Base-by-base conservation (phyloP, 495 filamentous ascomycete genomes). In the Clohesyomyces aquaticus region DNA sequence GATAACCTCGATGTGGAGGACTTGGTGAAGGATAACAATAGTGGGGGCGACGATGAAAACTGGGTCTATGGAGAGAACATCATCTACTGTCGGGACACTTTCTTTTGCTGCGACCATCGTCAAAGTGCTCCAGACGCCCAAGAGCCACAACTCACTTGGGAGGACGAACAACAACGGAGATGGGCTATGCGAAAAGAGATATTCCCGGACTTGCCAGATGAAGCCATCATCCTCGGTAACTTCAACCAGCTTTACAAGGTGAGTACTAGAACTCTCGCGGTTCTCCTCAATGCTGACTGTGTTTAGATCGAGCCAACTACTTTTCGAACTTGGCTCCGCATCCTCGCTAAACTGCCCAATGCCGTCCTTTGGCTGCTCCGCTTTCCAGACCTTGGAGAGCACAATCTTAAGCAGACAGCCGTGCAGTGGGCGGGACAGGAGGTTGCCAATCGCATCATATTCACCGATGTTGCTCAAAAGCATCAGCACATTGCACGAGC, bases 181-280 rank as follows among this genome's bases (percentile, higher is more conserved):
- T 98, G 95, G 94, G 80, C 82, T 52, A 98, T 97, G 94, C 86
- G 94, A 23, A 96, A 96, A 72, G 90, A 96, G 70, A 74, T 99
- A 22, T 99, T 99, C 72, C 95, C 94, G 1, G 80, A 82, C 11
- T 80, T 99, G 22, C 79, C 84, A 12, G 89, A 97, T 63, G 88
- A 97, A 71, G 83, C 85, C 23, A 87, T 99, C 68, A 96, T 99
- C 66, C 82, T 99, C 46, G 94, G 90, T 11, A 99, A 99, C 77
- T 99, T 99, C 75, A 99, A 99, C 75, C 94, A 99, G 76, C 78
- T 99, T 23, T 99, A 99, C 79, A 99, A 99, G 88, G 94, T 95
- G 80, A 69, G 79, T 74, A 45, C 19, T 48, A 1, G 22, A 4
- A 46, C 21, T 23, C 18, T 16, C 22, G 4, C 3, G 27, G 18